Base-by-base conservation (phyloP, 345 rosid species). In the Ailanthus altissimus region DNA sequence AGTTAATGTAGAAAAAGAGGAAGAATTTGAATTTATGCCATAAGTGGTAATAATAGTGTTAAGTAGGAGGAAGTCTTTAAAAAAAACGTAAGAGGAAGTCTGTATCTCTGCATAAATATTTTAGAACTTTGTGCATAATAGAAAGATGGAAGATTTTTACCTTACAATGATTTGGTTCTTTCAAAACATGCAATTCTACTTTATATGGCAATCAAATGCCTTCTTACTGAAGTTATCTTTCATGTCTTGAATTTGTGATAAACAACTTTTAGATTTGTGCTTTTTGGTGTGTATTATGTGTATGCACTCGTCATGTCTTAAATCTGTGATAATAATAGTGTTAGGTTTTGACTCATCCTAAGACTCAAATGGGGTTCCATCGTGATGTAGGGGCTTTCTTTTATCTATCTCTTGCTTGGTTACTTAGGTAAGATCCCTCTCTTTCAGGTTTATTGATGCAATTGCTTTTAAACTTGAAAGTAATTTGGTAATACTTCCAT, bases 321-420 rank as follows among this genome's bases (percentile, higher is more conserved):
- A 42, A 40, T 82, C 46, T 83, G 69, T n/a, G n/a, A n/a, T n/a
- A n/a, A n/a, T n/a, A n/a, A n/a, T n/a, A n/a, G n/a, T n/a, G n/a
- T n/a, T 83, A 96, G 97, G 88, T 84, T 70, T 87, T 96, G 82
- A 77, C 90, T 75, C 79, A 90, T 84, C 97, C 97, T 65, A 93
- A 91, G 87, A 86, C 86, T 40, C 95, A 90, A 79, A 79, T 92
- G 77, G 95, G 99, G 21, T 96, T 93, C 83, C 95, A 93, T 84
- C 98, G 90, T 43, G 97, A 91, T 83, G 93, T 94, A 20, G 95
- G 99, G 74, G 97, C 98, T 77, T 89, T 98, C 14, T 91, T 87
- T 78, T 89, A 96, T 83, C 97, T 93, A 78, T 89, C 99, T 78
- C 68, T 89, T 96, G 21, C 97, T 97, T 81, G 97, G 97, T 80